These are phyloP conservation scores for Antrodiella citrinella DNA, from an alignment of 768 basidiomycete species.

Conservation along the genomic window DNA sequence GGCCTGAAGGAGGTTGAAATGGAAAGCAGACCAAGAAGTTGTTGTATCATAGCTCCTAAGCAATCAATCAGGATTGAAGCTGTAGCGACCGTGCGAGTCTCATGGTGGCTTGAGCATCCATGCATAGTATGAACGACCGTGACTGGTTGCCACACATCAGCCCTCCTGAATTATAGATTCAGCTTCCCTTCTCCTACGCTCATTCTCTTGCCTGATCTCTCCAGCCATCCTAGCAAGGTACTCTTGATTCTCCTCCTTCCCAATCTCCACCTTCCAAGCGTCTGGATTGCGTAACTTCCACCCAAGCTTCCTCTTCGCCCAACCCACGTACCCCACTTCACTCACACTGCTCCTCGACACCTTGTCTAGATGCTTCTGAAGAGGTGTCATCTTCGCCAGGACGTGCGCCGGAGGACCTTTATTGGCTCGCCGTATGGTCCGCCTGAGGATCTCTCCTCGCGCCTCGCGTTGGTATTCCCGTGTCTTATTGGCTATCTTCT, in stretches of 20 bases:
- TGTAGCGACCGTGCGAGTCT: no score
- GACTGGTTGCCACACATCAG: no score
- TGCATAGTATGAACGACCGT: no score
- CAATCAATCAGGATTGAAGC: no score
- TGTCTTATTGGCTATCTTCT: conserved; percentile 59
- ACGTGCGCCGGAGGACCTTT: conserved; percentile 61
- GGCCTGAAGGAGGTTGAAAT: not conserved
- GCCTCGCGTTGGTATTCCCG: conserved; percentile 52
- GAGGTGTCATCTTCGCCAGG: conserved; percentile 40
- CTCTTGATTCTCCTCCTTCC: conserved; percentile 19
- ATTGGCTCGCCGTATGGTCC: conserved; percentile 38
- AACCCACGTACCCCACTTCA: conserved; percentile 67
- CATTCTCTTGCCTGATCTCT: conserved; percentile 11
- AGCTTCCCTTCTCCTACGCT: no score
- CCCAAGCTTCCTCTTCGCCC: conserved; percentile 49
- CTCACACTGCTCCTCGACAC: conserved; percentile 42
- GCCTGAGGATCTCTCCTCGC: conserved; percentile 48
- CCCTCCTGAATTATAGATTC: no score
- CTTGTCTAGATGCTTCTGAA: conserved; percentile 39
- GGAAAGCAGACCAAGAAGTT: not conserved
- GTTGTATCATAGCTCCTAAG: no score
- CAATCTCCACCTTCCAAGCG: conserved; percentile 28
- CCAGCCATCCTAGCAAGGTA: conserved; percentile 21
- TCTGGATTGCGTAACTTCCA: conserved; percentile 34
- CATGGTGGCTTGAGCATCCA: no score